Evolutionary conservation across 768 basidiomycete genomes (phyloP).

Genomic region (Dacryopinax primogenitus): DNA sequence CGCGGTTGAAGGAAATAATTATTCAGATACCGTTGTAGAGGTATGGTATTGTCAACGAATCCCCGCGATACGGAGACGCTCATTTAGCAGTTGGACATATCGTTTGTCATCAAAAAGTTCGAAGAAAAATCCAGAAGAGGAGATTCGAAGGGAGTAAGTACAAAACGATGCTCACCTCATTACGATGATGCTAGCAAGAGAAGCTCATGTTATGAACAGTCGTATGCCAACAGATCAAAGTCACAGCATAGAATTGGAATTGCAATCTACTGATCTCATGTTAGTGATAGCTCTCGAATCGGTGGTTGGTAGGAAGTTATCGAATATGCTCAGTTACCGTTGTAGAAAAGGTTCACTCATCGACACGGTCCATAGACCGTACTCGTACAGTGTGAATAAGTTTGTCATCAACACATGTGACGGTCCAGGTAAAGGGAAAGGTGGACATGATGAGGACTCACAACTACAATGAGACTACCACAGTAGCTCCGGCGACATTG

Average conservation of each 20-base stretch:
- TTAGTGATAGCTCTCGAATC: neutral
- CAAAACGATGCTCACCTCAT: too few relatives aligned
- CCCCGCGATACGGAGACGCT: neutral
- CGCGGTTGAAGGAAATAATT: too few relatives aligned
- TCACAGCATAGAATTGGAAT: neutral
- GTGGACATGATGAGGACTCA: neutral
- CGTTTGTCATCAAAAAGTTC: neutral
- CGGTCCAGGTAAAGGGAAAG: neutral
- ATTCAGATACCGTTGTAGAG: slow-evolving; percentile 9
- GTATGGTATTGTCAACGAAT: neutral
- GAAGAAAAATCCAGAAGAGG: neutral
- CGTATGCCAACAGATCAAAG: neutral
- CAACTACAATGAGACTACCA: too few relatives aligned
- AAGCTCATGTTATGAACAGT: too few relatives aligned
- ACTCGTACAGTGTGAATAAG: slow-evolving; percentile 8
- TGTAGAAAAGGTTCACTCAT: slow-evolving; percentile 6
- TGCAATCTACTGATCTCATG: neutral
- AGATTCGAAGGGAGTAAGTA: neutral
- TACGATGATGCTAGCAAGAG: too few relatives aligned
- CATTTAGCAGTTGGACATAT: slow-evolving; percentile 9
- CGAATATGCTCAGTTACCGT: slow-evolving; percentile 1
- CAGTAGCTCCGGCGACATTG: too few relatives aligned
- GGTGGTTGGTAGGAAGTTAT: neutral
- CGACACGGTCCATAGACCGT: neutral
- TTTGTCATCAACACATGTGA: neutral